Base-by-base conservation (phyloP, 176 grass and related monocot species). In the Metroxylon sagu region DNA sequence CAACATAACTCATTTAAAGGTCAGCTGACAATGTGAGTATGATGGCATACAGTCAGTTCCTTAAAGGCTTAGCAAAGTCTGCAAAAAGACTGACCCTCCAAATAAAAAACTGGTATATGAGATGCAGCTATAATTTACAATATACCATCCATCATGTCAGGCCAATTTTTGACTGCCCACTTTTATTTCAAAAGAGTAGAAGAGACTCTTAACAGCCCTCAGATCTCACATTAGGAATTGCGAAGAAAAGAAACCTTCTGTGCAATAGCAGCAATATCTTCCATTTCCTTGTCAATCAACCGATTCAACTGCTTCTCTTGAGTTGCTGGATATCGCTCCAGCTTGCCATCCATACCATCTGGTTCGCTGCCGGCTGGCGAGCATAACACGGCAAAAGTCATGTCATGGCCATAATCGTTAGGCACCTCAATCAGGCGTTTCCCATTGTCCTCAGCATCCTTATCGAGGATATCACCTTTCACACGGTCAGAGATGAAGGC, bases 271-370 rank as follows among this genome's bases (percentile, higher is more conserved):
- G 52, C 28, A 21, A 96, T 80, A 43, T 87, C 92, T 16, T 90
- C 83, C 43, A 90, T 77, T 65, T 84, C 75, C 51, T 54, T 84
- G 8, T 82, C 73, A 14, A 90, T 81, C 43, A 96, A 71, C 43
- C 82, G 71, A 26, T 85, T 96, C 30, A 96, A 53, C 72, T 96
- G 92, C 69, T 82, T 19, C 53, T 83, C 92, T 76, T 90, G 85
- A 3, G 76, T 77, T 54, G 60, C 49, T 14, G 77, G 58, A 52
- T 82, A 80, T 57, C 74, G 80, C 69, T 74, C 74, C 57, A 65
- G 64, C 57, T 82, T 72, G 14, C 72, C 57, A 18, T 66, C 75
- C 25, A 61, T 56, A 48, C 65, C 54, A 31, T 85, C 75, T 5
- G 10, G 30, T 12, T 79, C 77, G 18, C 61, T 74, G 7, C 63